Evolutionary conservation across 1,284 basidiomycete species (phyloP).

Genomic region (Irpex rosettiformis): DNA sequence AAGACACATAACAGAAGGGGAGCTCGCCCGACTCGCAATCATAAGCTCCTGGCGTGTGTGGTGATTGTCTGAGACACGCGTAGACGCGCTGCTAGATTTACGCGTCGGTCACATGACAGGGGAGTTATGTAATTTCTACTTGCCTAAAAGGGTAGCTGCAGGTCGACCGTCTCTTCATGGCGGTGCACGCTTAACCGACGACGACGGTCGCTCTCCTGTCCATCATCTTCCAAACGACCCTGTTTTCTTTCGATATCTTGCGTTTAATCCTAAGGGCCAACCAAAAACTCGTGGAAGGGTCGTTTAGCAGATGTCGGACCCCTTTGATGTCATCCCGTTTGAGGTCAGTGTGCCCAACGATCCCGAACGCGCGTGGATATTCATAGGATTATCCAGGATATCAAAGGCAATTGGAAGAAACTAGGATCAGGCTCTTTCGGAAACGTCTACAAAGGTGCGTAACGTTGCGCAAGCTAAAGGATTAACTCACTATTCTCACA

Average conservation of each 20-base stretch:
- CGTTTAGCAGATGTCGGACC: slow-evolving; percentile 40
- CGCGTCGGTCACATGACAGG: not conserved
- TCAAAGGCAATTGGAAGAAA: slow-evolving; percentile 85
- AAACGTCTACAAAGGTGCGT: slow-evolving; percentile 82
- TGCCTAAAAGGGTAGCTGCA: not conserved
- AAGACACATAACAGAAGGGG: not conserved
- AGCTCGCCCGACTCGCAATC: no score
- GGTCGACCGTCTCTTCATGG: not conserved
- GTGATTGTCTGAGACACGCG: no score
- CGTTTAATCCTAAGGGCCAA: not conserved
- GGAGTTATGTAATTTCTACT: not conserved
- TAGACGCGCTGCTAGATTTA: no score
- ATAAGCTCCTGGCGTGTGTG: no score
- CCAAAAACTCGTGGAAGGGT: not conserved
- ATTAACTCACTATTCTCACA: slow-evolving; percentile 28
- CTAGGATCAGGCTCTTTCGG: slow-evolving; percentile 91
- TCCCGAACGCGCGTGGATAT: not conserved
- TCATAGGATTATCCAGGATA: slow-evolving; percentile 53
- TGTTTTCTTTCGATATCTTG: not conserved
- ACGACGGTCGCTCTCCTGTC: not conserved
- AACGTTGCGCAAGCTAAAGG: not conserved
- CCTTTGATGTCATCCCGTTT: slow-evolving; percentile 82
- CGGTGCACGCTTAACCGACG: not conserved
- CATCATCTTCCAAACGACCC: not conserved
- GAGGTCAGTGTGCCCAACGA: slow-evolving; percentile 43